phyloP scores from a whole-genome alignment of 345 rosid genomes.

The Citrus glauca region DNA sequence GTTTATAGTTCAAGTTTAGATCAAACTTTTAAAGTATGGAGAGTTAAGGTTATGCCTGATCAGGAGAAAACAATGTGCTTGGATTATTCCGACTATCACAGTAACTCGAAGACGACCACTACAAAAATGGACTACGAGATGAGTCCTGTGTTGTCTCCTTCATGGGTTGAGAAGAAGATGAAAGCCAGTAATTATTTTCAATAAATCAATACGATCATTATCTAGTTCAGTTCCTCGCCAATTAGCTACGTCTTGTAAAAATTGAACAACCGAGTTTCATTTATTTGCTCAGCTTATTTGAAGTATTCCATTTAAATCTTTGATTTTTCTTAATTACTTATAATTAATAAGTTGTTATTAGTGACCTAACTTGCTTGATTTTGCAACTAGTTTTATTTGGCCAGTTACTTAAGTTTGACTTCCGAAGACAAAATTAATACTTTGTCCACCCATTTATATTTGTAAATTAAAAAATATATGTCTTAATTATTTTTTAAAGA shows the following conservation, averaged over 20 bases:
- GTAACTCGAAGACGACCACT: background rate
- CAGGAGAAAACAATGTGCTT: constrained; percentile 19
- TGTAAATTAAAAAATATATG: too few relatives aligned
- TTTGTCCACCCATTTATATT: too few relatives aligned
- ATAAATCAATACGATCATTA: background rate
- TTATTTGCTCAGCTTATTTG: too few relatives aligned
- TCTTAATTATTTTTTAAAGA: too few relatives aligned
- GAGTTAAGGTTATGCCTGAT: constrained; percentile 41
- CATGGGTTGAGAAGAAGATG: constrained; percentile 51
- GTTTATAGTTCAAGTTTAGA: constrained; percentile 54
- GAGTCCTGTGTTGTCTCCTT: constrained; percentile 52
- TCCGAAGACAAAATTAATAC: too few relatives aligned
- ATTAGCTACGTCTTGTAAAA: background rate
- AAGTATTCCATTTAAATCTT: background rate
- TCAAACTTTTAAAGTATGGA: constrained; percentile 50
- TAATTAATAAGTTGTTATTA: too few relatives aligned
- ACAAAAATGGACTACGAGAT: constrained; percentile 29
- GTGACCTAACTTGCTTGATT: too few relatives aligned
- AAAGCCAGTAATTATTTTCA: constrained; percentile 24
- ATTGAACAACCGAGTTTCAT: background rate
- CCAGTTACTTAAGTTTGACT: too few relatives aligned
- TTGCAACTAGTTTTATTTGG: too few relatives aligned
- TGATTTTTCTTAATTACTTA: background rate
- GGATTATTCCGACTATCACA: constrained; percentile 17
- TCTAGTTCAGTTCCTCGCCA: too few relatives aligned